A percentile compares a stretch with the other conserved stretches of the same genome.
Evolutionary conservation across 805 yeast species (phyloP).

Genomic region (Candida tammaniensis): DNA sequence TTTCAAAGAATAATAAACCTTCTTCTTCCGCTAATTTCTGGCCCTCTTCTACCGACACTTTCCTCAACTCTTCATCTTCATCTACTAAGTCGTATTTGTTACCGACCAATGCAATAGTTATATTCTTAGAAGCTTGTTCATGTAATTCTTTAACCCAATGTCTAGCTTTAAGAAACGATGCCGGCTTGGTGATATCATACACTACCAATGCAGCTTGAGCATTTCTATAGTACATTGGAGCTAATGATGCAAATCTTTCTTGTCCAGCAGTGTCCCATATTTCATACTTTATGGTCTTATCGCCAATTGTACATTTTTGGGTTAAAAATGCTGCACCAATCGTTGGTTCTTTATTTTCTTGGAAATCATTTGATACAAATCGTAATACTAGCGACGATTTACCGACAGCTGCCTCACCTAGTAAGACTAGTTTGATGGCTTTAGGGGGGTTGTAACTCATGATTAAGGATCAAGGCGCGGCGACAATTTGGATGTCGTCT

Average conservation of each 20-base stretch:
- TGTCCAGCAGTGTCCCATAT: slow-evolving; percentile 99
- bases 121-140: slow-evolving; percentile 91
- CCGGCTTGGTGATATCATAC: slow-evolving; percentile 92
- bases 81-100: slow-evolving; percentile 83
- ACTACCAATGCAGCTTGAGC: slow-evolving; percentile 97
- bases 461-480: too few species aligned
- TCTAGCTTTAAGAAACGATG: slow-evolving; percentile 91
- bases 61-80: slow-evolving; percentile 52
- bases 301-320: slow-evolving; percentile 86
- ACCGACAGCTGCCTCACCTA: slow-evolving; percentile 98
- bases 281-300: slow-evolving; percentile 84
- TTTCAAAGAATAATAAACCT: slow-evolving; percentile 85
- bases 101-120: slow-evolving; percentile 90
- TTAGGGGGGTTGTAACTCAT: slow-evolving; percentile 16
- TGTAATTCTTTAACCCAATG: slow-evolving; percentile 97
- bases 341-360: slow-evolving; percentile 96
- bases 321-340: slow-evolving; percentile 97
- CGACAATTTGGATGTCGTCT: not conserved
- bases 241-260: slow-evolving; percentile 92
- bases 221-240: slow-evolving; percentile 96
- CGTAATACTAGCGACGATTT: slow-evolving; percentile 89
- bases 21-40: slow-evolving; percentile 86
- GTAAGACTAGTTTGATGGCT: slow-evolving; percentile 80
- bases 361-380: slow-evolving; percentile 92
- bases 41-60: slow-evolving; percentile 86